phyloP scores from a whole-genome alignment of 176 grass and related monocot genomes.

The Avena insularis region DNA sequence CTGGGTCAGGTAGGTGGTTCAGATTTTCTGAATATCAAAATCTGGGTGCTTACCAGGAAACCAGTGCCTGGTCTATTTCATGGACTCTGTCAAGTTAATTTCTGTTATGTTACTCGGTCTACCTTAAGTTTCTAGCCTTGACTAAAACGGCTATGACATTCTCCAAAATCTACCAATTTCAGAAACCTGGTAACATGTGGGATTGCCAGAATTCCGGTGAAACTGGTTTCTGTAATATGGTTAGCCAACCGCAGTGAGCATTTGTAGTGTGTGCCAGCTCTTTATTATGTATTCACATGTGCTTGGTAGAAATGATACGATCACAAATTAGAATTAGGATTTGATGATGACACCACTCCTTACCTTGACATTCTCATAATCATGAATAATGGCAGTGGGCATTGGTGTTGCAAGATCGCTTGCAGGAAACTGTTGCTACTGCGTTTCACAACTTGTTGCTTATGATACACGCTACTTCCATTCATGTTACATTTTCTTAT shows the following conservation, averaged over 20 bases:
- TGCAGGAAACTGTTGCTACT: conserved; percentile 13
- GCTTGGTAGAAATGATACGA: neutral
- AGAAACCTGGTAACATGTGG: neutral
- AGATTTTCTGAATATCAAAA: neutral
- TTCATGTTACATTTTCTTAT: neutral
- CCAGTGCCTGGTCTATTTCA: neutral
- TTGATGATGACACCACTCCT: neutral
- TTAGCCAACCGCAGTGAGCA: neutral
- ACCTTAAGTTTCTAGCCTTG: conserved; percentile 4
- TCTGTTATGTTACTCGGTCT: neutral
- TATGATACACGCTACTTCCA: neutral
- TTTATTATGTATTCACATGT: neutral
- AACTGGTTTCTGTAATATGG: neutral
- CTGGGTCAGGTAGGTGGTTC: neutral
- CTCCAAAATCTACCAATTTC: neutral
- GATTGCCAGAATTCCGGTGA: conserved; percentile 2
- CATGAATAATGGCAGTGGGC: neutral
- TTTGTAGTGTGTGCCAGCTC: neutral
- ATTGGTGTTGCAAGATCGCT: conserved; percentile 18
- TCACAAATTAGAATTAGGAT: neutral
- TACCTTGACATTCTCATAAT: neutral
- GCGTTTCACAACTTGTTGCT: conserved; percentile 21
- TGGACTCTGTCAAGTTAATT: neutral
- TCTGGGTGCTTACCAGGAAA: neutral
- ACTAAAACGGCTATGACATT: neutral